phyloP scores from a whole-genome alignment of 1,284 basidiomycete genomes.

The Cryptococcus neoformans region DNA sequence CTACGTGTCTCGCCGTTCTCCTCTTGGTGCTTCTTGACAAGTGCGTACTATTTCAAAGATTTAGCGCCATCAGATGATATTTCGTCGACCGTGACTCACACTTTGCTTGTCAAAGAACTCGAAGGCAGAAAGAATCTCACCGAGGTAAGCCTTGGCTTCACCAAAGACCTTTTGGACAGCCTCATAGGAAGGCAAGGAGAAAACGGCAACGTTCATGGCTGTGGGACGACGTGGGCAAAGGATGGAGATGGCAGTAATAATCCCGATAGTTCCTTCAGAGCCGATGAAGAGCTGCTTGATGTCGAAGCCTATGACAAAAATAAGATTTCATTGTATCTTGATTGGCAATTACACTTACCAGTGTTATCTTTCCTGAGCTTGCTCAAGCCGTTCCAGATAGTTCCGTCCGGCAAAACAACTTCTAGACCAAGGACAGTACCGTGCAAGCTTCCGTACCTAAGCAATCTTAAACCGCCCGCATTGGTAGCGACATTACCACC shows the following conservation, averaged over 20 bases:
- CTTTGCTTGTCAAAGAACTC: constrained; percentile 87
- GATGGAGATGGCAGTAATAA: constrained; percentile 94
- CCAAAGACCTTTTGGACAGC: constrained; percentile 57
- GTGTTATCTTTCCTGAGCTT: constrained; percentile 95
- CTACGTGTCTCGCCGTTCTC: constrained; percentile 43
- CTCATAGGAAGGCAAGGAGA: constrained; percentile 56
- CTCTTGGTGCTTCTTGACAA: constrained; percentile 57
- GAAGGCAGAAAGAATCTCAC: constrained; percentile 96
- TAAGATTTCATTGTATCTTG: neutral
- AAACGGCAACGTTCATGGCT: constrained; percentile 57
- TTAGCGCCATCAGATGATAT: neutral
- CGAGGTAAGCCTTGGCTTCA: constrained; percentile 66
- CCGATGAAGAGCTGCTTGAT: constrained; percentile 99
- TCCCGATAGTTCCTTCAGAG: constrained; percentile 90
- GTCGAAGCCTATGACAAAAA: constrained; percentile 72
- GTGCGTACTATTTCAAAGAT: constrained; percentile 62
- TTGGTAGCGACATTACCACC: constrained; percentile 98
- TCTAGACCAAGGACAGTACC: constrained; percentile 96
- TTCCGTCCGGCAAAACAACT: constrained; percentile 95
- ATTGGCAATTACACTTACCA: constrained; percentile 54
- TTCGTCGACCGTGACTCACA: constrained; percentile 11
- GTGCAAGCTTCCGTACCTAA: constrained; percentile 94
- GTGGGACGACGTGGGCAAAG: constrained; percentile 86
- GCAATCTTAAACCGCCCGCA: constrained; percentile 88
- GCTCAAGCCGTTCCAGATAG: constrained; percentile 79